Evolutionary conservation across 805 yeast species (phyloP).

Genomic region (Metschnikowia bowlesiae): DNA sequence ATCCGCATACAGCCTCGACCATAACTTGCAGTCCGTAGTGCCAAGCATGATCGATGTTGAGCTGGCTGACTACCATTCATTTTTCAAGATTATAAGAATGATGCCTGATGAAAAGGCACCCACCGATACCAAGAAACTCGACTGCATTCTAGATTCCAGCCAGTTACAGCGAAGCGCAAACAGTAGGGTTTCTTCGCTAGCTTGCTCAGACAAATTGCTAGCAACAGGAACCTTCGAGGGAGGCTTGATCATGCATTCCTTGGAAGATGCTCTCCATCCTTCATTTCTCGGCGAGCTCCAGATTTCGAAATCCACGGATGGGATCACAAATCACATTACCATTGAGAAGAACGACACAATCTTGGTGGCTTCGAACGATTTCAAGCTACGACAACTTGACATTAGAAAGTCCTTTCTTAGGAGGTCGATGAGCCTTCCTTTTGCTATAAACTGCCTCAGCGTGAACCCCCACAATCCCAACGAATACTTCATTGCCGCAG

Average conservation of each 20-base stretch:
- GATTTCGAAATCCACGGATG: constrained; percentile 42
- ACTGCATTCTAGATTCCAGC: constrained; percentile 38
- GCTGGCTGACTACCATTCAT: constrained; percentile 23
- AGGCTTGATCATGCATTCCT: constrained; percentile 38
- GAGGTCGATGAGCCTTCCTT: constrained; percentile 27
- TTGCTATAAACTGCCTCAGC: constrained; percentile 50
- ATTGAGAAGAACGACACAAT: constrained; percentile 30
- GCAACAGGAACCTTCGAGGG: constrained; percentile 57
- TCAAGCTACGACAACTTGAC: constrained; percentile 39
- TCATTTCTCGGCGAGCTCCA: constrained; percentile 29
- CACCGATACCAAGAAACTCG: constrained; percentile 24
- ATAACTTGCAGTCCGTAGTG: constrained; percentile 23
- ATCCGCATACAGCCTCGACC: constrained; percentile 30
- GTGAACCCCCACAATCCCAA: constrained; percentile 35
- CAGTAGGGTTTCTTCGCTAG: constrained; percentile 46
- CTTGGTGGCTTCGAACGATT: constrained; percentile 50
- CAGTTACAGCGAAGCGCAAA: constrained; percentile 23
- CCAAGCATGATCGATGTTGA: constrained; percentile 14
- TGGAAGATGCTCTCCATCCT: constrained; percentile 20
- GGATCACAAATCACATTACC: constrained; percentile 49
- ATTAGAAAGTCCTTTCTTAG: constrained; percentile 16
- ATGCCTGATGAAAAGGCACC: constrained; percentile 23
- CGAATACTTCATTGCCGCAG: constrained; percentile 49
- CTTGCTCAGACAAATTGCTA: constrained; percentile 38
- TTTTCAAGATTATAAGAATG: constrained; percentile 34